phyloP scores from a whole-genome alignment of 2,329 filamentous ascomycete genomes.

The Alternaria burnsii region DNA sequence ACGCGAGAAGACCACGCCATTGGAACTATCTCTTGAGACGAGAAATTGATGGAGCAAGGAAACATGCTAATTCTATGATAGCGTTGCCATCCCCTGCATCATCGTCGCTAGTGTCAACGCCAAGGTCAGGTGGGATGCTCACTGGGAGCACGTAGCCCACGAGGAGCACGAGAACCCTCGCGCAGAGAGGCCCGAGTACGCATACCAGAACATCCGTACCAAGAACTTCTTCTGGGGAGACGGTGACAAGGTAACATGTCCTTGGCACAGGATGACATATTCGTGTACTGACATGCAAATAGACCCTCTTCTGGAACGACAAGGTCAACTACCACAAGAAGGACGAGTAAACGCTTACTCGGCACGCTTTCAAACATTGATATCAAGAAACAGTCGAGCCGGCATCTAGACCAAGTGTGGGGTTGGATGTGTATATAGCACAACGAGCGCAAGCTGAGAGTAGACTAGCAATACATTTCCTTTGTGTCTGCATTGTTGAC shows the following conservation, averaged over 20 bases:
- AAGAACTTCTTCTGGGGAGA: slow-evolving; percentile 97
- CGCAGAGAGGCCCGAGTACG: slow-evolving; percentile 91
- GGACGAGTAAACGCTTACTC: slow-evolving; percentile 63
- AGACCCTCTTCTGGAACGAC: slow-evolving; percentile 81
- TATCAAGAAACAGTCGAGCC: slow-evolving; percentile 9
- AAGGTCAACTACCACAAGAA: slow-evolving; percentile 97
- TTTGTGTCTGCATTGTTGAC: slow-evolving; percentile 33
- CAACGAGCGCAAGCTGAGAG: slow-evolving; percentile 28
- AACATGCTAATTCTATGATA: slow-evolving; percentile 54
- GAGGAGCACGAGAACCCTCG: slow-evolving; percentile 66
- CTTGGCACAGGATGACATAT: neutral
- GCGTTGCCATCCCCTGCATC: slow-evolving; percentile 77
- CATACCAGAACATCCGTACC: slow-evolving; percentile 96
- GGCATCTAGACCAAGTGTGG: slow-evolving; percentile 7
- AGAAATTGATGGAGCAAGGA: neutral
- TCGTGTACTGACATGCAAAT: neutral
- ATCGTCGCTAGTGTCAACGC: slow-evolving; percentile 80
- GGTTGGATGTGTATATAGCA: slow-evolving; percentile 37
- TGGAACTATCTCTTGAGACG: neutral
- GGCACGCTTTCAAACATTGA: slow-evolving; percentile 7
- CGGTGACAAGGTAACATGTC: slow-evolving; percentile 81
- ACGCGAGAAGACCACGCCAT: slow-evolving; percentile 3
- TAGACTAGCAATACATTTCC: slow-evolving; percentile 44
- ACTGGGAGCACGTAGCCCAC: slow-evolving; percentile 96
- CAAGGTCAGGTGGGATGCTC: slow-evolving; percentile 90